Evolutionary conservation across 306 rosid genomes (phyloP).

Genomic region (Vachellia collinsii): DNA sequence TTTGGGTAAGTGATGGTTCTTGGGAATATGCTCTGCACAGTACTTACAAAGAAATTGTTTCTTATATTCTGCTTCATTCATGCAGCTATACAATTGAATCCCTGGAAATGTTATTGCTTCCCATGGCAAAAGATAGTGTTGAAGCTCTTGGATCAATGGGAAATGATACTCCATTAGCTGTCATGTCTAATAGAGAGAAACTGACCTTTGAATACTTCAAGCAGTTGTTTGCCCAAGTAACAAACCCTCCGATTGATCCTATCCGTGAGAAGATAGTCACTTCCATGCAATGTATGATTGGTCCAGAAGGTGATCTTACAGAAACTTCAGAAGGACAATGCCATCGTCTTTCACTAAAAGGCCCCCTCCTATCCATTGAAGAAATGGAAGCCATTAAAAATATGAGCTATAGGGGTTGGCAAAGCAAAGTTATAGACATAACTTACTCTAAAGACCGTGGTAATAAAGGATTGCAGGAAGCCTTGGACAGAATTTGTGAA

Average conservation of each 20-base stretch:
- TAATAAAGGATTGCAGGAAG: constrained; percentile 80
- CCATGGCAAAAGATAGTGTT: constrained; percentile 96
- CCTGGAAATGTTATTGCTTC: constrained; percentile 94
- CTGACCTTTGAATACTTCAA: constrained; percentile 95
- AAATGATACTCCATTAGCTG: constrained; percentile 92
- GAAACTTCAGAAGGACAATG: constrained; percentile 93
- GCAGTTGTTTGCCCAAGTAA: constrained; percentile 99
- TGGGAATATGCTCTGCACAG: constrained; percentile 41
- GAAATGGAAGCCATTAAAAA: constrained; percentile 86
- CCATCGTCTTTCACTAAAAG: constrained; percentile 88
- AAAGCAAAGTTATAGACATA: constrained; percentile 84
- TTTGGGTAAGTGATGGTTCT: constrained; percentile 69
- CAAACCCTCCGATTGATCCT: constrained; percentile 99
- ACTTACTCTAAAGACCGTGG: constrained; percentile 82
- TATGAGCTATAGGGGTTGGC: constrained; percentile 94
- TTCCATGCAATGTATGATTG: constrained; percentile 94
- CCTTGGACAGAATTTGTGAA: constrained; percentile 80
- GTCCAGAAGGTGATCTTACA: constrained; percentile 97
- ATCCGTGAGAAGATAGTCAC: constrained; percentile 97
- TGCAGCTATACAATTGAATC: constrained; percentile 87
- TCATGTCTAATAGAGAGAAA: constrained; percentile 91
- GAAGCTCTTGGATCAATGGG: constrained; percentile 99
- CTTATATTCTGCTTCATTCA: constrained; percentile 28
- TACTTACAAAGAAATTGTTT: constrained; percentile 33
- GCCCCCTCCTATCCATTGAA: constrained; percentile 73